phyloP scores from a whole-genome alignment of 768 basidiomycete genomes.

The Harrya chromipes region DNA sequence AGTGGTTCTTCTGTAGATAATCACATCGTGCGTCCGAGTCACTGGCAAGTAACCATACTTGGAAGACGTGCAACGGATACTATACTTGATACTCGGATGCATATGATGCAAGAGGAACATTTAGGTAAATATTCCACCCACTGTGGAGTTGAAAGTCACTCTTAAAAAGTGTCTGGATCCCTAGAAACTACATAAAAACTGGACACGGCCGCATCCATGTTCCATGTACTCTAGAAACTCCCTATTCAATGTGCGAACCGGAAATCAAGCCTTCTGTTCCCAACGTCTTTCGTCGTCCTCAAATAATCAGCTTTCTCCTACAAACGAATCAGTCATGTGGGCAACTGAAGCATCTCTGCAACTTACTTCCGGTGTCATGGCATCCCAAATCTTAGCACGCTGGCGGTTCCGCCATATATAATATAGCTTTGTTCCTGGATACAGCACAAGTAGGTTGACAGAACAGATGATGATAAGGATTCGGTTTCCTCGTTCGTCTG shows the following conservation, averaged over 20 bases:
- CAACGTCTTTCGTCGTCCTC: slow-evolving; percentile 42
- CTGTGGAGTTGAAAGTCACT: too few species aligned
- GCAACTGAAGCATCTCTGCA: not conserved
- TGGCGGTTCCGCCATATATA: slow-evolving; percentile 58
- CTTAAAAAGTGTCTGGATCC: too few species aligned
- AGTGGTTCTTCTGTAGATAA: too few species aligned
- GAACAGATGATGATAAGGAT: slow-evolving; percentile 50
- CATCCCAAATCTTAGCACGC: slow-evolving; percentile 53
- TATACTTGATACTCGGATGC: too few species aligned
- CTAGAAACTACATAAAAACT: too few species aligned
- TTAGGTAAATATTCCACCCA: too few species aligned
- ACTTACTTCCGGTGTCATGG: slow-evolving; percentile 48
- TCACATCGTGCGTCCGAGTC: too few species aligned
- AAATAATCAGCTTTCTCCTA: slow-evolving; percentile 56
- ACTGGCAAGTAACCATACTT: too few species aligned
- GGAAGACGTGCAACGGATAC: too few species aligned
- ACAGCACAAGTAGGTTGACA: slow-evolving; percentile 51
- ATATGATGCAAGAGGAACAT: too few species aligned
- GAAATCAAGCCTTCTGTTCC: slow-evolving; percentile 60
- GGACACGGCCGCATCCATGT: too few species aligned
- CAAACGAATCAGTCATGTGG: slow-evolving; percentile 1
- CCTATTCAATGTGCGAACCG: slow-evolving; percentile 50
- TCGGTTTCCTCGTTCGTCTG: slow-evolving; percentile 58
- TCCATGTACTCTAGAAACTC: too few species aligned
- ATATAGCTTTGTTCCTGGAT: slow-evolving; percentile 52